phyloP scores from a whole-genome alignment of 176 grass and related monocot genomes.

The Zoysia japonica region DNA sequence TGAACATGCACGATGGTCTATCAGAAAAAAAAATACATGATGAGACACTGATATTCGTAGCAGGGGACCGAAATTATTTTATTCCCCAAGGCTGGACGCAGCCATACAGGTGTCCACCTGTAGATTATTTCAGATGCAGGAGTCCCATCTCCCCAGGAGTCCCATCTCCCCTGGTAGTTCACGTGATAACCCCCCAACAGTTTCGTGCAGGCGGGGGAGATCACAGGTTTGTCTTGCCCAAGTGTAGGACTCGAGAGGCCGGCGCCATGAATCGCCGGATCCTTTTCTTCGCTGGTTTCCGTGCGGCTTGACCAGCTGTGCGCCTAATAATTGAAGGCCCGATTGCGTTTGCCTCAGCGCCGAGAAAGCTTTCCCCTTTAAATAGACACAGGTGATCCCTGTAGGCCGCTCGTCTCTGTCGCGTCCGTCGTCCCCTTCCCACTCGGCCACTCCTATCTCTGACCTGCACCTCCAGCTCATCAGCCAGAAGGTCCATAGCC shows the following conservation, averaged over 20 bases:
- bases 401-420: too few species aligned
- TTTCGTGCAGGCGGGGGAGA: conserved; percentile 7
- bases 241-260: neutral
- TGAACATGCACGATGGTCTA: neutral
- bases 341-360: too few species aligned
- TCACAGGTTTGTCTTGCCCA: conserved; percentile 27
- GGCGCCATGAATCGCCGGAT: conserved; percentile 17
- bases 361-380: too few species aligned
- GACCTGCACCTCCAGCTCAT: too few species aligned
- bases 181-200: conserved; percentile 34
- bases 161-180: conserved; percentile 2
- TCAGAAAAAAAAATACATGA: neutral
- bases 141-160: too few species aligned
- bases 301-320: neutral
- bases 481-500: too few species aligned
- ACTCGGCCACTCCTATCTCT: neutral
- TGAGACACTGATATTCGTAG: neutral
- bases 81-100: neutral
- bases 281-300: conserved; percentile 29
- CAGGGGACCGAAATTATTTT: conserved; percentile 5
- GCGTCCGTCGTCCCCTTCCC: neutral
- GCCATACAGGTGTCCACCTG: conserved; percentile 46
- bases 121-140: too few species aligned
- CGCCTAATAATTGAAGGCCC: too few species aligned
- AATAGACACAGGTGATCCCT: too few species aligned